A percentile compares a stretch with the other conserved stretches of the same genome.
Evolutionary conservation across 768 basidiomycete species (phyloP).

Genomic region (Daedaleopsis nitida): DNA sequence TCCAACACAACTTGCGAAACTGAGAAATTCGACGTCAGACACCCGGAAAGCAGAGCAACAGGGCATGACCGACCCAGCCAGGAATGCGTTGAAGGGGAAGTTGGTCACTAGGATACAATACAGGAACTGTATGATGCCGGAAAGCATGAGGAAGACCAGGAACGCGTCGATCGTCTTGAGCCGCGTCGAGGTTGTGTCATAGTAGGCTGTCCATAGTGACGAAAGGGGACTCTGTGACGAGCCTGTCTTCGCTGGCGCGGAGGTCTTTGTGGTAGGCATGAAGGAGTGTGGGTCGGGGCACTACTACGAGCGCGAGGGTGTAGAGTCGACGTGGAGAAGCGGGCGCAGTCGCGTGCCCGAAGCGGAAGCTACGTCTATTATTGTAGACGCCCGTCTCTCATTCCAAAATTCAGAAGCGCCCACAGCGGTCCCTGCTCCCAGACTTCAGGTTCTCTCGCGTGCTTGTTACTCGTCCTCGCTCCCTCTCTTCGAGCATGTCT

Average conservation of each 20-base stretch:
- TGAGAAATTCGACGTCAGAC: slow-evolving; percentile 33
- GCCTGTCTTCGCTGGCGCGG: slow-evolving; percentile 25
- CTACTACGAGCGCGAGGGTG: slow-evolving; percentile 15
- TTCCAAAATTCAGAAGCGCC: slow-evolving; percentile 27
- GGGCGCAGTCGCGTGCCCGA: slow-evolving; percentile 15
- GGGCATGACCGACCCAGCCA: slow-evolving; percentile 79
- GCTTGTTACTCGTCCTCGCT: not conserved
- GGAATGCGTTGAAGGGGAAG: slow-evolving; percentile 97
- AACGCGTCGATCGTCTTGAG: slow-evolving; percentile 95
- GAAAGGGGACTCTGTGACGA: slow-evolving; percentile 40
- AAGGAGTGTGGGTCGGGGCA: slow-evolving; percentile 1
- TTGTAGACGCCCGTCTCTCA: slow-evolving; percentile 10
- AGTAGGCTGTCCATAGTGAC: slow-evolving; percentile 78
- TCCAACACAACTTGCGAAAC: slow-evolving; percentile 91
- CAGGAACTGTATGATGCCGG: slow-evolving; percentile 86
- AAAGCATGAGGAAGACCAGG: slow-evolving; percentile 88
- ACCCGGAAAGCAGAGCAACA: not conserved
- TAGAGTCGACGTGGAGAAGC: slow-evolving; percentile 25
- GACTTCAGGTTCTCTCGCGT: slow-evolving; percentile 7
- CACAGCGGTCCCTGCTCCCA: slow-evolving; percentile 8
- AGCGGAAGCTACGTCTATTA: slow-evolving; percentile 9
- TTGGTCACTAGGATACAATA: slow-evolving; percentile 91
- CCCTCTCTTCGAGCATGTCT: slow-evolving; percentile 17
- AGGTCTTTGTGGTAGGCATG: slow-evolving; percentile 41
- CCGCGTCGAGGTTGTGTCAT: slow-evolving; percentile 72